Evolutionary conservation across 768 basidiomycete genomes (phyloP).

Genomic region (Mycena galopus): DNA sequence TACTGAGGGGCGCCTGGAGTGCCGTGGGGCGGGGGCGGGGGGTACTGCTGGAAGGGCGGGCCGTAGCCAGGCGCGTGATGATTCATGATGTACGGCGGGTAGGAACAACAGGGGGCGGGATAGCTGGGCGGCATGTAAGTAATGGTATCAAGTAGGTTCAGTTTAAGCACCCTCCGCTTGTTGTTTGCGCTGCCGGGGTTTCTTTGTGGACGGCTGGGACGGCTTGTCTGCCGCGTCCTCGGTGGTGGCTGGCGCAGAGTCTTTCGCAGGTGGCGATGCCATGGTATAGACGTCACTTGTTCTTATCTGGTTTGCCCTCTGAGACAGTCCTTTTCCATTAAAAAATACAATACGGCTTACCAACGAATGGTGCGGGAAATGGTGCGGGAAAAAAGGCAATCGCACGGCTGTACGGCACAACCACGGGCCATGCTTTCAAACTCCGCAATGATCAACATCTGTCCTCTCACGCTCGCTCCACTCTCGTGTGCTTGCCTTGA

Average conservation of each 20-base stretch:
- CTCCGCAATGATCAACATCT: neutral
- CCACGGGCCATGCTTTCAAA: conserved; percentile 7
- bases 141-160: conserved; percentile 30
- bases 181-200: conserved; percentile 67
- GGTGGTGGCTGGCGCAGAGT: conserved; percentile 55
- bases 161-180: conserved; percentile 15
- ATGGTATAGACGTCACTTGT: conserved; percentile 6
- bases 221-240: conserved; percentile 36
- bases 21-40: conserved; percentile 48
- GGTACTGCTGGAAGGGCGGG: conserved; percentile 51
- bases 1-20: conserved; percentile 58
- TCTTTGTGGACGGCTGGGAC: conserved; percentile 56
- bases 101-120: conserved; percentile 58
- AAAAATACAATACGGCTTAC: conserved; percentile 3
- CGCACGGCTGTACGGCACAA: neutral
- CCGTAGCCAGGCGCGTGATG: conserved; percentile 61
- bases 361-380: conserved; percentile 10
- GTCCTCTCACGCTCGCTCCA: neutral
- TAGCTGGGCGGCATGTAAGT: conserved; percentile 41
- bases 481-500: neutral
- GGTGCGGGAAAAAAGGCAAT: neutral
- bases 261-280: conserved; percentile 48
- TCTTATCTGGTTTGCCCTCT: conserved; percentile 14
- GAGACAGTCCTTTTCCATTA: neutral
- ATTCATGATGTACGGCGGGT: conserved; percentile 81